Evolutionary conservation across 495 filamentous ascomycete genomes (phyloP), one percentile per base, ranked within the genome.

Genomic region (Jackrogersella multiformis): DNA sequence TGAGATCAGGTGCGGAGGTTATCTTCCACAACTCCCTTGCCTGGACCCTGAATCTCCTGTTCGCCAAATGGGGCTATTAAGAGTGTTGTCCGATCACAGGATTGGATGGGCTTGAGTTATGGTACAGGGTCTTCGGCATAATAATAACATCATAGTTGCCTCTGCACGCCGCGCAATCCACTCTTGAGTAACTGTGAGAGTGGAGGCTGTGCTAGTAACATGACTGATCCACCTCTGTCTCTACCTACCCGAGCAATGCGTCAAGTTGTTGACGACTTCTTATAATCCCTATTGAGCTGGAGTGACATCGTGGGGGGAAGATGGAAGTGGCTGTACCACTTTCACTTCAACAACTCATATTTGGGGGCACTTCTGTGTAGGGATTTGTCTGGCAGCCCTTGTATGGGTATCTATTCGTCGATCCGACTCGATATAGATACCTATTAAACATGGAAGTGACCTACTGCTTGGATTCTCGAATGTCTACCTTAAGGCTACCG

Each of bases 131-230:
- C 26, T 49, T 49, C 45, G 45, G 45, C 45, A 49, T 49, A 32
- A 36, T 35, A 21, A 23, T 36, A 10, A 15, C 15, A 51, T 51
- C 28, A 15, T 21, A 16, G 49, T 13, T 53, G 36, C 49, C n/a
- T 21, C 10, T 23, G 32, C 36, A 36, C 15, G 9, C 15, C 12
- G 24, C n/a, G 16, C 24, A 32, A 18, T 26, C 45, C 26, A 49
- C 24, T n/a, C 45, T 49, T 49, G n/a, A 18, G 45, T 9, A 49
- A 49, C 26, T 49, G 32, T 49, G 26, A n/a, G n/a, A n/a, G 45
- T 49, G 13, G 45, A 49, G 26, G 45, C 45, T 49, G 24, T 30
- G 32, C 26, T 28, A 30, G 26, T 30, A 30, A 30, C 7, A 30
- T 30, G 26, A 7, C 26, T 30, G 26, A 30, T 30, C 26, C n/a